Conservation (phyloP, 805 yeast genomes). For the Suhomyces tanzawaensis region DNA sequence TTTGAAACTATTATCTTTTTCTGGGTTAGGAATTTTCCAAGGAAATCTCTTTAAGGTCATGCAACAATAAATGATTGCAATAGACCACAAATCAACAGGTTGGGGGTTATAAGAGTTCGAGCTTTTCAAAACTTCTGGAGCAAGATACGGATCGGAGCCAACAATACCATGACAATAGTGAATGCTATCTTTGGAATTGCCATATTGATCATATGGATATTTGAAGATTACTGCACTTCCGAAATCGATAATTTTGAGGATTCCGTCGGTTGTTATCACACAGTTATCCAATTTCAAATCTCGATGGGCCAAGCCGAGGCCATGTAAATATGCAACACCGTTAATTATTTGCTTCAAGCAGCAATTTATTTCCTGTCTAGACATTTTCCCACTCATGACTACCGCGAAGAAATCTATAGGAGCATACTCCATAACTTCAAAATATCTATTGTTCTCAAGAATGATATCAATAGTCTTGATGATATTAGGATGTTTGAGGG, state of each 20-base stretch:
- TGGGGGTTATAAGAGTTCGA: conserved; percentile 66
- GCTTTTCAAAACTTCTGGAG: conserved; percentile 69
- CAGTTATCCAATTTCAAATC: conserved; percentile 92
- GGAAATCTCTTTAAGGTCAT: conserved; percentile 84
- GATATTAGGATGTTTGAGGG: conserved; percentile 84
- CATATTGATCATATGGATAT: conserved; percentile 55
- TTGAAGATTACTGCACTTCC: conserved; percentile 82
- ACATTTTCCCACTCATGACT: conserved; percentile 91
- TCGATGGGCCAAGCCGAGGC: conserved; percentile 85
- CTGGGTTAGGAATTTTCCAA: conserved; percentile 74
- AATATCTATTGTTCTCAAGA: conserved; percentile 80
- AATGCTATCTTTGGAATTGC: conserved; percentile 24
- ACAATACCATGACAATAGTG: conserved; percentile 61
- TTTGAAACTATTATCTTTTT: conserved; percentile 63
- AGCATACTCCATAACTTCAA: conserved; percentile 93
- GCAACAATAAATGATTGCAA: conserved; percentile 82
- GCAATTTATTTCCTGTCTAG: conserved; percentile 73
- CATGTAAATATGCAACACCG: conserved; percentile 79
- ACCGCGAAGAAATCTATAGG: conserved; percentile 91
- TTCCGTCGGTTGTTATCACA: conserved; percentile 78
- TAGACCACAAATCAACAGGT: conserved; percentile 80
- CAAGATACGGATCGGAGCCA: conserved; percentile 84
- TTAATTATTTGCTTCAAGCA: conserved; percentile 84
- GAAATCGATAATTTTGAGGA: conserved; percentile 83
- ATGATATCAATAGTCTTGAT: conserved; percentile 89